These are phyloP conservation scores for Dryas drummondii DNA, from an alignment of 306 rosid species.

Conservation along the genomic window DNA sequence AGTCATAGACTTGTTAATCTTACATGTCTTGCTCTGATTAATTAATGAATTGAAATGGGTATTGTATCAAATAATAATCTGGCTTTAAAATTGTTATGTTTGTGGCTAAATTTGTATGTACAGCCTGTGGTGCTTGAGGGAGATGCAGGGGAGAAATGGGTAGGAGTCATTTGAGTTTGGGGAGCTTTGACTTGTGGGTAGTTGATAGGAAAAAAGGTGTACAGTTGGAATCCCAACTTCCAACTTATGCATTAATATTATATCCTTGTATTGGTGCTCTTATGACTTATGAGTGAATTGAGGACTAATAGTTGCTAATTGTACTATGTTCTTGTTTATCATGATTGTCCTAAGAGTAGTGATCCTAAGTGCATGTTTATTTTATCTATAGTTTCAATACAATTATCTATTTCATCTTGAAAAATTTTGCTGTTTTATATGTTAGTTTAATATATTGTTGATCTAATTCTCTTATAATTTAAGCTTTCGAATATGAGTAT, in stretches of 20 bases:
- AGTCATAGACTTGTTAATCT: neutral
- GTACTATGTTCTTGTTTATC: neutral
- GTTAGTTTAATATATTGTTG: too few species aligned
- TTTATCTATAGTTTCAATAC: neutral
- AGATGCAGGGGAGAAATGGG: neutral
- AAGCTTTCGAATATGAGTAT: too few species aligned
- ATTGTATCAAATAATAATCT: neutral
- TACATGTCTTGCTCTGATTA: slow-evolving; percentile 2
- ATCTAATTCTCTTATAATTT: too few species aligned
- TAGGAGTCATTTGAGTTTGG: slow-evolving; percentile 3
- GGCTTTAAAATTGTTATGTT: neutral
- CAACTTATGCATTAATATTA: slow-evolving; percentile 6
- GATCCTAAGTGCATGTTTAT: neutral
- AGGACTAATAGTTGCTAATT: neutral
- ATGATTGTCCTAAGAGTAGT: neutral
- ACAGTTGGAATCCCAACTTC: slow-evolving; percentile 11
- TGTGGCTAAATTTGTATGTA: slow-evolving; percentile 9
- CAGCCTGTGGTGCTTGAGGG: slow-evolving; percentile 3
- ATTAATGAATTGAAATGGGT: neutral
- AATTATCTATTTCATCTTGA: neutral
- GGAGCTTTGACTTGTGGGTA: slow-evolving; percentile 1
- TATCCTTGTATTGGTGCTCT: slow-evolving; percentile 15
- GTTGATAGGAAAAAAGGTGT: neutral
- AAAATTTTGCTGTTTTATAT: neutral
- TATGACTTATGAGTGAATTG: too few species aligned